These are phyloP conservation scores for Puya raimondii DNA, from an alignment of 176 grass and related monocot genomes.

Conservation along the genomic window DNA sequence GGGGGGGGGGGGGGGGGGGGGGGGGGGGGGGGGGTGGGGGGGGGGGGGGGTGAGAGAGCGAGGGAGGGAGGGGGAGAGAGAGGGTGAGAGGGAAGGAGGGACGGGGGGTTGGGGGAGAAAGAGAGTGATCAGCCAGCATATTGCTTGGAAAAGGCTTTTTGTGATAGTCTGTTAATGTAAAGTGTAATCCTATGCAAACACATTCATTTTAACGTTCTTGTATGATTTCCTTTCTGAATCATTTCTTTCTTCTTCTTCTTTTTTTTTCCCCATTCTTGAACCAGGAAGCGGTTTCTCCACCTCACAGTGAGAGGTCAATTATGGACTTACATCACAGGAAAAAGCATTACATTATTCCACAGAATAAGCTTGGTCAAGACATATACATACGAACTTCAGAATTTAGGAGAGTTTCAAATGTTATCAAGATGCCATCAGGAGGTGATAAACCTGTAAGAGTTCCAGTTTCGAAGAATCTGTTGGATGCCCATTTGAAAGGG, in stretches of 20 bases:
- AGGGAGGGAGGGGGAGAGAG: too few relatives aligned
- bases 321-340: conserved; percentile 77
- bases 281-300: conserved; percentile 54
- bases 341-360: conserved; percentile 73
- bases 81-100: too few relatives aligned
- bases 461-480: conserved; percentile 58
- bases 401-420: conserved; percentile 36
- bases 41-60: too few relatives aligned
- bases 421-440: conserved; percentile 77
- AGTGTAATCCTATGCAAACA: background rate
- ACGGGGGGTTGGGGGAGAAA: too few relatives aligned
- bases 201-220: conserved; percentile 1
- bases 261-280: conserved; percentile 16
- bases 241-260: background rate
- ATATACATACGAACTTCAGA: conserved; percentile 68
- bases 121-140: too few relatives aligned
- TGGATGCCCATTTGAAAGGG: conserved; percentile 60
- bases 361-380: conserved; percentile 91
- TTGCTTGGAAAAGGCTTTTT: too few relatives aligned
- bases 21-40: too few relatives aligned
- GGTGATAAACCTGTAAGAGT: conserved; percentile 75
- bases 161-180: too few relatives aligned
- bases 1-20: too few relatives aligned
- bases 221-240: conserved; percentile 20
- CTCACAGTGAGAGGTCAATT: conserved; percentile 37